Evolutionary conservation across 164 flowering plant genomes (phyloP).

Genomic region (Annona cherimola): DNA sequence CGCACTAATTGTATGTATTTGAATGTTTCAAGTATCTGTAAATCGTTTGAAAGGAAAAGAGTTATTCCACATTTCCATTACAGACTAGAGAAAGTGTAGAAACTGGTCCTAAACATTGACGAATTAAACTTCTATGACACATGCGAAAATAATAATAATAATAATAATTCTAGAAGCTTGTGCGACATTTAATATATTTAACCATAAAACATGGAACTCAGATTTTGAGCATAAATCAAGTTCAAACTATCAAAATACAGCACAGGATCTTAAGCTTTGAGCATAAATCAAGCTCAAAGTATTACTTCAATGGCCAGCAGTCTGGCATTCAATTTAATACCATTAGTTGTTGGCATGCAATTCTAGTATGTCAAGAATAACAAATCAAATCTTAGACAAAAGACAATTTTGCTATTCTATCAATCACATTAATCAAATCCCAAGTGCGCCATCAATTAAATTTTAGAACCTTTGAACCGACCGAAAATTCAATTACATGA

Average conservation of each 20-base stretch:
- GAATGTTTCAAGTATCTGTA: constrained; percentile 23
- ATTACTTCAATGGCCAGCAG: neutral
- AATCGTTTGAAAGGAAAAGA: neutral
- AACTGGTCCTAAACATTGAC: neutral
- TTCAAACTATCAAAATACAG: neutral
- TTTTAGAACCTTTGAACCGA: neutral
- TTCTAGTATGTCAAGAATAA: neutral
- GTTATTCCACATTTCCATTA: constrained; percentile 2
- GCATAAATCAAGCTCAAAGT: neutral
- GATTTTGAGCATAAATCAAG: neutral
- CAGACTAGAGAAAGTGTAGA: neutral
- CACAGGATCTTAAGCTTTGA: neutral
- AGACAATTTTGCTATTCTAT: neutral
- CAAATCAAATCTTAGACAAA: neutral
- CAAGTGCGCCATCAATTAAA: neutral
- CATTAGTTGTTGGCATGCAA: neutral
- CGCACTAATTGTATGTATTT: neutral
- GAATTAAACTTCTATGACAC: neutral
- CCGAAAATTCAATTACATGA: neutral
- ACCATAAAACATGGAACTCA: neutral
- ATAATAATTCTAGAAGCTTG: too few relatives aligned
- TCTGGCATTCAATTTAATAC: neutral
- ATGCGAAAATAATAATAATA: too few relatives aligned
- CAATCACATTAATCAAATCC: neutral
- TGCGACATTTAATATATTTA: too few relatives aligned